phyloP scores from a whole-genome alignment of 2,329 filamentous ascomycete genomes.

The Colletotrichum endophyticum region DNA sequence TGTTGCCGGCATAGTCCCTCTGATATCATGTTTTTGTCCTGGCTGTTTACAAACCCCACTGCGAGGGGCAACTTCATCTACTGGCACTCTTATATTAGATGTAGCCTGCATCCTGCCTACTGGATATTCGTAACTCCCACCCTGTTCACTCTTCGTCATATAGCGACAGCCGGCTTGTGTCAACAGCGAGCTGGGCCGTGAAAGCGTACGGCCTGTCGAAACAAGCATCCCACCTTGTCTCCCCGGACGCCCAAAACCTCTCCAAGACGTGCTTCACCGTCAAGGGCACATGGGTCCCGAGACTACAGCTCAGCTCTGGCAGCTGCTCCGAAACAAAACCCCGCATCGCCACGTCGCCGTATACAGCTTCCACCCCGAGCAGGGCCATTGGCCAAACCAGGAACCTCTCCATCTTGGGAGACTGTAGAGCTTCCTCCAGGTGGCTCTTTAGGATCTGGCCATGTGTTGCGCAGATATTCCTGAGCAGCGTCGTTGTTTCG shows the following conservation, averaged over 20 bases:
- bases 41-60: background rate
- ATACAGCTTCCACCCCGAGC: background rate
- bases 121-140: background rate
- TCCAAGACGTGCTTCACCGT: background rate
- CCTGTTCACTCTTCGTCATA: background rate
- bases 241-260: background rate
- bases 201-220: slow-evolving; percentile 4
- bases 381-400: background rate
- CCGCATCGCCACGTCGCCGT: background rate
- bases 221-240: slow-evolving; percentile 1
- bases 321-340: background rate
- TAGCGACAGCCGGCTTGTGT: slow-evolving; percentile 1
- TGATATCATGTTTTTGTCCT: background rate
- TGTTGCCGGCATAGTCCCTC: background rate
- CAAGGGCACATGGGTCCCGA: background rate
- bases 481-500: slow-evolving; percentile 2
- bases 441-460: background rate
- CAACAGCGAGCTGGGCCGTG: slow-evolving; percentile 24
- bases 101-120: background rate
- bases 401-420: background rate
- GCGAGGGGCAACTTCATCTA: background rate
- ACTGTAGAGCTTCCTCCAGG: background rate
- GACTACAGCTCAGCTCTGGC: background rate
- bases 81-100: background rate
- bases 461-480: background rate